Conservation (phyloP, 2,329 filamentous ascomycete genomes). For the Nothophaeocryptopus gaeumannii region DNA sequence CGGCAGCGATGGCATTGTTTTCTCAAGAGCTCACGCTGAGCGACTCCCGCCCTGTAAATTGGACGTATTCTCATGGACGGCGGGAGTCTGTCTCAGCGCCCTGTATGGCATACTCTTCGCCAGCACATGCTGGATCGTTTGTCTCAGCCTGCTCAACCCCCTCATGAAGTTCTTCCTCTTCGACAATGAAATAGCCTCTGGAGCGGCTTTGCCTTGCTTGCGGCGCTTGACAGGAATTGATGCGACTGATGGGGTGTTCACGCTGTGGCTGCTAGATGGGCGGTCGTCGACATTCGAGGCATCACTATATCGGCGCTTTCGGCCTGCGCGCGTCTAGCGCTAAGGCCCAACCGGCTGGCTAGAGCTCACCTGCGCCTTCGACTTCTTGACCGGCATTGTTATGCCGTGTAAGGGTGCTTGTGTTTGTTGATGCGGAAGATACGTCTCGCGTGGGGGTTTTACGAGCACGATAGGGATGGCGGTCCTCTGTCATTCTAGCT, state of each 20-base stretch:
- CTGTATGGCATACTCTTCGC: slow-evolving; percentile 13
- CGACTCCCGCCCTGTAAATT: slow-evolving; percentile 26
- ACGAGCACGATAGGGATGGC: too few relatives aligned
- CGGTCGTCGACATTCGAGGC: slow-evolving; percentile 26
- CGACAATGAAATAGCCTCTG: slow-evolving; percentile 28
- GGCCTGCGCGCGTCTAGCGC: slow-evolving; percentile 21
- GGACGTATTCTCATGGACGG: slow-evolving; percentile 28
- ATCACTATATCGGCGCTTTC: slow-evolving; percentile 31
- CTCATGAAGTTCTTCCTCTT: slow-evolving; percentile 21
- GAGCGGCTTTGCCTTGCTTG: slow-evolving; percentile 21
- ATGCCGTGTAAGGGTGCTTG: too few relatives aligned
- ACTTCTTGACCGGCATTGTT: slow-evolving; percentile 28
- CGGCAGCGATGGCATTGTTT: too few relatives aligned
- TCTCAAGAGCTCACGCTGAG: neutral
- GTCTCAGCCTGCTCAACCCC: neutral
- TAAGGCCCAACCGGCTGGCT: slow-evolving; percentile 19
- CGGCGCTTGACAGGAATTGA: slow-evolving; percentile 26
- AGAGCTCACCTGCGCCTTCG: slow-evolving; percentile 10
- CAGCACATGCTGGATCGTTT: slow-evolving; percentile 6
- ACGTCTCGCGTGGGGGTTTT: too few relatives aligned
- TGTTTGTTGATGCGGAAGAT: too few relatives aligned
- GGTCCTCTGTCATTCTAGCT: too few relatives aligned
- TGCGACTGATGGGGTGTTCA: slow-evolving; percentile 7
- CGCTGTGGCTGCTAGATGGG: slow-evolving; percentile 25
- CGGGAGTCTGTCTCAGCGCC: slow-evolving; percentile 19